Evolutionary conservation across 2,329 filamentous ascomycete genomes (phyloP).

Genomic region (Helminthosporium solani): DNA sequence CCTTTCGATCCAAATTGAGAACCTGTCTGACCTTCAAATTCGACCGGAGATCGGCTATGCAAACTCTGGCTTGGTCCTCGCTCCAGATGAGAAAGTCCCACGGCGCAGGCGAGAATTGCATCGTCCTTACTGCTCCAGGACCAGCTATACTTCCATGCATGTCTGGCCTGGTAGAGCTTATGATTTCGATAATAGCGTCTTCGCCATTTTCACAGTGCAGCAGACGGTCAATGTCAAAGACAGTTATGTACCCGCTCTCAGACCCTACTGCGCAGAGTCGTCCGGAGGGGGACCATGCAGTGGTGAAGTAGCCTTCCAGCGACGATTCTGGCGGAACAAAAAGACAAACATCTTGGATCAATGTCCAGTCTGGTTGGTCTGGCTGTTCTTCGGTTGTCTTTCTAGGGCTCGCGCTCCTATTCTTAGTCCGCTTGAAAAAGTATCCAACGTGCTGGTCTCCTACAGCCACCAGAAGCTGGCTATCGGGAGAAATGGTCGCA

Average conservation of each 20-base stretch:
- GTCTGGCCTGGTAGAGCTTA: conserved; percentile 73
- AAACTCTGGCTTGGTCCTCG: conserved; percentile 77
- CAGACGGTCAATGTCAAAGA: conserved; percentile 63
- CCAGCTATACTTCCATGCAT: conserved; percentile 47
- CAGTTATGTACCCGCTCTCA: conserved; percentile 75
- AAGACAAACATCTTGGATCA: conserved; percentile 44
- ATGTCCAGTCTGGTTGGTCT: conserved; percentile 42
- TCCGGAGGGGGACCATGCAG: conserved; percentile 72
- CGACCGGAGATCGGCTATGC: conserved; percentile 70
- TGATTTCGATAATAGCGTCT: conserved; percentile 70
- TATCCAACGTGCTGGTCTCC: conserved; percentile 86
- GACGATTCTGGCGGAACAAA: conserved; percentile 42
- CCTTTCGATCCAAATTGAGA: conserved; percentile 61
- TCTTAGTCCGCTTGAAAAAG: conserved; percentile 65
- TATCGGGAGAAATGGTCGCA: conserved; percentile 89
- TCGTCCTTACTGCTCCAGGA: conserved; percentile 79
- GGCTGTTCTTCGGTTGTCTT: conserved; percentile 25
- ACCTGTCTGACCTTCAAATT: conserved; percentile 69
- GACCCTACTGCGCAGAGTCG: conserved; percentile 73
- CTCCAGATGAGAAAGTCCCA: conserved; percentile 93
- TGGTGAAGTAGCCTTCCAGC: conserved; percentile 68
- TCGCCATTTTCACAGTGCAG: conserved; percentile 45
- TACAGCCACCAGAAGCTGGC: conserved; percentile 75
- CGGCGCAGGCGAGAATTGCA: conserved; percentile 87
- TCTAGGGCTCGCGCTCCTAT: conserved; percentile 24